Base-by-base conservation (phyloP, 495 filamentous ascomycete species). In the Penicillium canariense region DNA sequence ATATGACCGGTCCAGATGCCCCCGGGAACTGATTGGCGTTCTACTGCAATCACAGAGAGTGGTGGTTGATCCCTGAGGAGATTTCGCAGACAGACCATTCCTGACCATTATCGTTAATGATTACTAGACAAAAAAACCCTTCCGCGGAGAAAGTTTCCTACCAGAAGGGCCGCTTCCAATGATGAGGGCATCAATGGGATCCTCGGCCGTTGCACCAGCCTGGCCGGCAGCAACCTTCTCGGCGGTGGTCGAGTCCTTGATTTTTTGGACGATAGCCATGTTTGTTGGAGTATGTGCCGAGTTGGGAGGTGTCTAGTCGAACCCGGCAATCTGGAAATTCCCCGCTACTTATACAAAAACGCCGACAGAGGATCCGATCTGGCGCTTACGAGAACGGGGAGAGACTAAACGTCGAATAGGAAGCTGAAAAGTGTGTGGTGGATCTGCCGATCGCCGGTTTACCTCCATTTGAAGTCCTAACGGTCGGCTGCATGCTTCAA, bases 1-100 rank as follows among this genome's bases (percentile, higher is more conserved):
- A 51, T 51, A 42, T 51, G 48, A 8, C 48, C 48, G 0, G 34
- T 51, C 48, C 48, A 51, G n/a, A 51, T 51, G 11, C 48, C 48
- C 2, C 48, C 48, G 14, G 48, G 48, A 28, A 28, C 36, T 39
- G 34, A 23, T 18, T 51, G 48, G 36, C 48, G 48, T 10, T 51
- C 48, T 2, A 51, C 36, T 8, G 35, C 35, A 15, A 51, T 36
- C 5, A 39, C 48, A 12, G 48, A 39, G 15, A 51, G 36, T 22
- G 48, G 48, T 2, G 48, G 48, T 14, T 51, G 31, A 42, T 51
- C 48, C 42, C 48, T 39, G 11, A 51, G 15, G n/a, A 51, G 48
- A 20, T 51, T 51, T 10, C 48, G 35, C 6, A 51, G 25, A 51
- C 22, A 51, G 6, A 51, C 48, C 48, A 51, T 51, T 3, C 48